Conservation (phyloP, 202 grass and related monocot genomes). For the Carex arenaria region DNA sequence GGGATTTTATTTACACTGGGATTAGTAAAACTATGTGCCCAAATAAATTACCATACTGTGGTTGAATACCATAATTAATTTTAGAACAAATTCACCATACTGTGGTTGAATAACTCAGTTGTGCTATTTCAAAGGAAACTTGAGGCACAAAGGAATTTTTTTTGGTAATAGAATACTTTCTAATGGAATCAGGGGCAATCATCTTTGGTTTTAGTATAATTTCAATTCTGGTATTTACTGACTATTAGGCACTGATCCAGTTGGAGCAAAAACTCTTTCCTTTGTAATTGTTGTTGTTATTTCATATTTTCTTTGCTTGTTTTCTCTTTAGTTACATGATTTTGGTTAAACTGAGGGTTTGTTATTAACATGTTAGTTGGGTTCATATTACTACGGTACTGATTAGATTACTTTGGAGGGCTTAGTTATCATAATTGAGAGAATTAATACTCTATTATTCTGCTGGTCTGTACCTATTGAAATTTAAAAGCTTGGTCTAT, state of each 20-base stretch:
- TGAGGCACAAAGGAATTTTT: background rate
- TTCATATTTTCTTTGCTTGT: background rate
- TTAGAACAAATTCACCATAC: background rate
- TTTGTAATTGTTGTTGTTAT: background rate
- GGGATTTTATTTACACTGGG: background rate
- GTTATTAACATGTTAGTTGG: background rate
- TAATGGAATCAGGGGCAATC: background rate
- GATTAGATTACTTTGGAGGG: background rate
- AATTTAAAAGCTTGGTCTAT: background rate
- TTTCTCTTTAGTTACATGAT: background rate
- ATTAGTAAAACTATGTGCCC: background rate
- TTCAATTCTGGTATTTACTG: background rate
- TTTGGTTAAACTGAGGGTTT: background rate
- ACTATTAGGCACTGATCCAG: background rate
- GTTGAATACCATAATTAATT: background rate
- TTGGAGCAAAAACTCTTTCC: background rate
- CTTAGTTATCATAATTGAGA: background rate
- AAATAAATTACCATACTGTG: background rate
- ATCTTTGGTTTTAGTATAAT: background rate
- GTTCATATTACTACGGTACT: background rate
- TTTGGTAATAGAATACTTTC: background rate
- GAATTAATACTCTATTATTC: background rate
- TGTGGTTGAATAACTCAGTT: background rate
- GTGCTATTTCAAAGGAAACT: background rate
- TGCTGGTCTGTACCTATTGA: background rate